Evolutionary conservation across 2,329 filamentous ascomycete species (phyloP).

Genomic region (Scedosporium aurantiacum): DNA sequence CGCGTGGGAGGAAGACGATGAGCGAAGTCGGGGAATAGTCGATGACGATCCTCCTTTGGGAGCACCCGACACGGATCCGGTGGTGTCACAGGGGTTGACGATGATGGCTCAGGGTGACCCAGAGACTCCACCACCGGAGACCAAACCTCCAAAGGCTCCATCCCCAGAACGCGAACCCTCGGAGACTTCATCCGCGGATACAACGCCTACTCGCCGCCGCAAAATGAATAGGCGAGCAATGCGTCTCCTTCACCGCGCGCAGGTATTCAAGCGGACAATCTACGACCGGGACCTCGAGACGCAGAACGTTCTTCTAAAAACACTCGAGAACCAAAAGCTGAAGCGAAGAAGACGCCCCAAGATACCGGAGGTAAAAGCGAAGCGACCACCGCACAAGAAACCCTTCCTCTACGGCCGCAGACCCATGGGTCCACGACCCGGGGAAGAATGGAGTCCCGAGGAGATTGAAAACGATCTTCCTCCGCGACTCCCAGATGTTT

Average conservation of each 20-base stretch:
- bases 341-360: background rate
- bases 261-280: background rate
- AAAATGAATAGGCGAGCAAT: background rate
- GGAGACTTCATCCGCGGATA: no score
- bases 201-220: no score
- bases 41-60: no score
- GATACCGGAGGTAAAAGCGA: background rate
- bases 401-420: background rate
- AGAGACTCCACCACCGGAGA: no score
- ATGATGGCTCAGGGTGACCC: no score
- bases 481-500: background rate
- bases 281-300: background rate
- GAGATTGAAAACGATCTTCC: background rate
- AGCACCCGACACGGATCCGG: no score
- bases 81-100: no score
- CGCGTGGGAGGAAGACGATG: no score
- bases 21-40: no score
- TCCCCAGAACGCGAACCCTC: no score
- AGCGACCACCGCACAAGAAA: background rate
- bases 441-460: background rate
- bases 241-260: background rate
- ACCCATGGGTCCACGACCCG: background rate
- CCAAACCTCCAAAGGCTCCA: no score
- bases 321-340: background rate
- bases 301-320: background rate